phyloP scores from a whole-genome alignment of 1,284 basidiomycete species.

The Malassezia pachydermatis region DNA sequence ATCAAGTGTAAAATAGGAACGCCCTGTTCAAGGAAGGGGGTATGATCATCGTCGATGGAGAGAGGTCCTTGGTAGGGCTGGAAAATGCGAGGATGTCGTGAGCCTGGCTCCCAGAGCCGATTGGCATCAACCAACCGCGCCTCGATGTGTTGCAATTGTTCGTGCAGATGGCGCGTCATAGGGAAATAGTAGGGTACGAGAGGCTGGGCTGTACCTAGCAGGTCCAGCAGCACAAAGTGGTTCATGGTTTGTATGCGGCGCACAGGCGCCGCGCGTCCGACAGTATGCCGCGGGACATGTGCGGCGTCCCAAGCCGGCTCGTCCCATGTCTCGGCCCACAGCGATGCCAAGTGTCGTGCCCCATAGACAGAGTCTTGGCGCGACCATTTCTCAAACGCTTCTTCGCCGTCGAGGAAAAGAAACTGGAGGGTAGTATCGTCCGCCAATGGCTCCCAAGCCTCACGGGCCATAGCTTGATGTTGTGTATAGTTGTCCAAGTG shows the following conservation, averaged over 20 bases:
- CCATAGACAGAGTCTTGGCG: slow-evolving; percentile 85
- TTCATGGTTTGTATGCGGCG: slow-evolving; percentile 39
- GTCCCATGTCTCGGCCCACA: slow-evolving; percentile 5
- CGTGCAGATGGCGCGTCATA: slow-evolving; percentile 33
- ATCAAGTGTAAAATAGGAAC: slow-evolving; percentile 87
- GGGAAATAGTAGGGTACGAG: slow-evolving; percentile 32
- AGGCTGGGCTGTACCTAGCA: slow-evolving; percentile 34
- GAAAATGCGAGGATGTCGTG: slow-evolving; percentile 15
- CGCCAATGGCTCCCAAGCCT: neutral
- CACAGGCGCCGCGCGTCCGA: slow-evolving; percentile 12
- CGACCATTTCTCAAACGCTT: slow-evolving; percentile 87
- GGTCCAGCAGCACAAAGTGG: slow-evolving; percentile 40
- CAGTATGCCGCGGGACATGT: slow-evolving; percentile 3
- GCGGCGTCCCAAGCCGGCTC: neutral
- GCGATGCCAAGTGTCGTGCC: slow-evolving; percentile 33
- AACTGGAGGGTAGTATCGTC: slow-evolving; percentile 83
- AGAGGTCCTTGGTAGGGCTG: slow-evolving; percentile 49
- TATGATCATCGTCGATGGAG: slow-evolving; percentile 84
- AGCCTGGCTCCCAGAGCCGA: slow-evolving; percentile 22
- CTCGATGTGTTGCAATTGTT: slow-evolving; percentile 25
- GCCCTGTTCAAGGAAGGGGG: slow-evolving; percentile 74
- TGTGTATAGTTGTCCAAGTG: slow-evolving; percentile 27
- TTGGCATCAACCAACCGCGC: slow-evolving; percentile 16
- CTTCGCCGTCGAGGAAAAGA: slow-evolving; percentile 97
- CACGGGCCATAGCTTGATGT: neutral